These are phyloP conservation scores for Dactylellina cionopaga DNA, from an alignment of 2,329 filamentous ascomycete species.

Conservation along the genomic window DNA sequence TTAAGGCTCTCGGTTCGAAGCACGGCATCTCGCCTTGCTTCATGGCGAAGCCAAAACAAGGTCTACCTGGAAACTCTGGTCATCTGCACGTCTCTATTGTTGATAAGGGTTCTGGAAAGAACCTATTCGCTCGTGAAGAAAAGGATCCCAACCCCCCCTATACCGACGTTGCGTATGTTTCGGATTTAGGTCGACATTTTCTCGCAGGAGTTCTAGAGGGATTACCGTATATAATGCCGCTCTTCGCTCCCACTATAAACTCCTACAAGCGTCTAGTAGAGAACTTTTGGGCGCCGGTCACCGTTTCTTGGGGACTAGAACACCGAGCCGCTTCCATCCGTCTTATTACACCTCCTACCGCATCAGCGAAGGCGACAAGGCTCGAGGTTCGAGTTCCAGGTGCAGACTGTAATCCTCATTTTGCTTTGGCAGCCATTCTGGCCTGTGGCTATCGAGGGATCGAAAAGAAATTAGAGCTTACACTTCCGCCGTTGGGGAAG, in stretches of 20 bases:
- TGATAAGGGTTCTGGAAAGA: slow-evolving; percentile 76
- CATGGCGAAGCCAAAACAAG: slow-evolving; percentile 95
- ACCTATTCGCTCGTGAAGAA: slow-evolving; percentile 79
- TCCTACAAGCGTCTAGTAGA: slow-evolving; percentile 98
- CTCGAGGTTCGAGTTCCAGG: slow-evolving; percentile 93
- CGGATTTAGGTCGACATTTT: slow-evolving; percentile 90
- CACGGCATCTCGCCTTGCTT: slow-evolving; percentile 96
- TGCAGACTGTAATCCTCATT: slow-evolving; percentile 91
- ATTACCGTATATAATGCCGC: slow-evolving; percentile 92
- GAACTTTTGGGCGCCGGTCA: slow-evolving; percentile 99
- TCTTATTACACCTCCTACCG: slow-evolving; percentile 86
- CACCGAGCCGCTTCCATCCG: slow-evolving; percentile 92
- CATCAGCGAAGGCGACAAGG: slow-evolving; percentile 83
- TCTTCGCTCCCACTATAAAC: slow-evolving; percentile 93
- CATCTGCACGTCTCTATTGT: slow-evolving; percentile 95
- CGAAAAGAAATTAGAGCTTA: slow-evolving; percentile 87
- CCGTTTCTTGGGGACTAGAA: slow-evolving; percentile 95
- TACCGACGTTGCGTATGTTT: slow-evolving; percentile 80
- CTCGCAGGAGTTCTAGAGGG: slow-evolving; percentile 89
- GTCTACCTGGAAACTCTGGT: slow-evolving; percentile 91
- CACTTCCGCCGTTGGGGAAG: slow-evolving; percentile 82
- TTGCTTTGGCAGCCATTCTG: slow-evolving; percentile 85
- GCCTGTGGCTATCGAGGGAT: slow-evolving; percentile 90
- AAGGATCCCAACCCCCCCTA: slow-evolving; percentile 77
- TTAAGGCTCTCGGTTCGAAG: slow-evolving; percentile 86